Conservation (phyloP, 2,329 filamentous ascomycete species). For the Cordyceps fumosorosea region DNA sequence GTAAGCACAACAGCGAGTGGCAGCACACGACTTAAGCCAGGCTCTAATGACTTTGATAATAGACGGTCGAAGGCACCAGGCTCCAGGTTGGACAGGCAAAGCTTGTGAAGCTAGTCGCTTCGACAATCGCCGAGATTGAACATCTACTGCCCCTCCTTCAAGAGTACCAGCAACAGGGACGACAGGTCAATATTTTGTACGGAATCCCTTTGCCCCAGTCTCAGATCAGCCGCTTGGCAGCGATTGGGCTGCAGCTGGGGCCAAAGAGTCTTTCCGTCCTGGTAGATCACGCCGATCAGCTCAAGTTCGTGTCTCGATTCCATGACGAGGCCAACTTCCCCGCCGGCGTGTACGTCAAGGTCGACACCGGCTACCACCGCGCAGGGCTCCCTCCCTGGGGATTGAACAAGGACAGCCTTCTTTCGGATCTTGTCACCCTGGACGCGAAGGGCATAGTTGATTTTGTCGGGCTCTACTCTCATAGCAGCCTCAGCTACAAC, state of each 20-base stretch:
- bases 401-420: conserved; percentile 32
- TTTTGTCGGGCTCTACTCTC: conserved; percentile 26
- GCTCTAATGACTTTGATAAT: background rate
- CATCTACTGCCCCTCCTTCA: conserved; percentile 42
- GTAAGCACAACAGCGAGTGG: conserved; percentile 24
- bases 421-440: conserved; percentile 27
- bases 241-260: conserved; percentile 38
- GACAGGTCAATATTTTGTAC: conserved; percentile 42
- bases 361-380: conserved; percentile 58
- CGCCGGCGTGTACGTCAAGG: conserved; percentile 48
- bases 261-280: conserved; percentile 44
- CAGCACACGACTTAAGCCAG: fast-evolving
- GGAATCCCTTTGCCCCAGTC: conserved; percentile 54
- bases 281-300: conserved; percentile 49
- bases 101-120: conserved; percentile 47
- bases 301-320: conserved; percentile 27
- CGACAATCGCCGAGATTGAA: conserved; percentile 54
- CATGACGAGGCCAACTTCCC: conserved; percentile 22
- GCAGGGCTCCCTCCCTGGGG: conserved; percentile 45
- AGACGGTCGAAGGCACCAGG: conserved; percentile 49
- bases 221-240: conserved; percentile 41
- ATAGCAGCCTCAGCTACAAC: conserved; percentile 28
- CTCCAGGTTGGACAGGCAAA: conserved; percentile 44
- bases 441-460: conserved; percentile 13
- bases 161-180: conserved; percentile 25